phyloP scores from a whole-genome alignment of 768 basidiomycete genomes.

The Mycena vitilis region DNA sequence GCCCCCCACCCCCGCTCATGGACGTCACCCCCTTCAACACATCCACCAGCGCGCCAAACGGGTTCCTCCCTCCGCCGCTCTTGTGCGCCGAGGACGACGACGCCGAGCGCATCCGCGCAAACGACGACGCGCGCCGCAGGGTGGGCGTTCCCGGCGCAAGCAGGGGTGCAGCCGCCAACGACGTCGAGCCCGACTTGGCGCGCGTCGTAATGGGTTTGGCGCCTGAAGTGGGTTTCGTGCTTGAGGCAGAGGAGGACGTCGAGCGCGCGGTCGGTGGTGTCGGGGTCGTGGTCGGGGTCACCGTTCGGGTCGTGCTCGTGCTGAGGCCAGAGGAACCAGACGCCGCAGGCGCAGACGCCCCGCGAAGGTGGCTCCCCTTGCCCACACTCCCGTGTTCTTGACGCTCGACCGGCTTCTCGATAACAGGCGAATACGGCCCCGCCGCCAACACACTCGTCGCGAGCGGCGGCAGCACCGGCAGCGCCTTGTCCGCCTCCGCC shows the following conservation, averaged over 20 bases:
- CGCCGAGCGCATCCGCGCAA: slow-evolving; percentile 27
- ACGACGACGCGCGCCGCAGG: slow-evolving; percentile 22
- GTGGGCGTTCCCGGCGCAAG: neutral
- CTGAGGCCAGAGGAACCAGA: neutral
- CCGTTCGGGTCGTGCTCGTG: neutral
- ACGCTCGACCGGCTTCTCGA: slow-evolving; percentile 1
- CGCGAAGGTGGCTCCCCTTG: slow-evolving; percentile 6
- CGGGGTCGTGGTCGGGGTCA: neutral
- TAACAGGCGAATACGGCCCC: slow-evolving; percentile 33
- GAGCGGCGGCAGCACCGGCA: slow-evolving; percentile 30
- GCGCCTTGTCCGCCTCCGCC: slow-evolving; percentile 14
- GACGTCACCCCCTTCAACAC: slow-evolving; percentile 35
- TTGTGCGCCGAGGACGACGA: slow-evolving; percentile 20
- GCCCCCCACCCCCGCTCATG: slow-evolving; percentile 17
- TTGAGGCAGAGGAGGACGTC: neutral
- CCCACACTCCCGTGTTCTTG: neutral
- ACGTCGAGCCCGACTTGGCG: neutral
- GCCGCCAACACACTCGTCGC: slow-evolving; percentile 30
- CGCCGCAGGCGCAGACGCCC: slow-evolving; percentile 20
- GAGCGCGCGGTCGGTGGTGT: neutral
- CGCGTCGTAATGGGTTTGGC: no score
- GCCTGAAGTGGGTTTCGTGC: no score
- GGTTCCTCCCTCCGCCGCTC: slow-evolving; percentile 20
- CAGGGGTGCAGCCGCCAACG: neutral
- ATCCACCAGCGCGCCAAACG: slow-evolving; percentile 35